These are phyloP conservation scores for Wallacemonas sp. DNA, from an alignment of 208 protist genomes.

Conservation along the genomic window DNA sequence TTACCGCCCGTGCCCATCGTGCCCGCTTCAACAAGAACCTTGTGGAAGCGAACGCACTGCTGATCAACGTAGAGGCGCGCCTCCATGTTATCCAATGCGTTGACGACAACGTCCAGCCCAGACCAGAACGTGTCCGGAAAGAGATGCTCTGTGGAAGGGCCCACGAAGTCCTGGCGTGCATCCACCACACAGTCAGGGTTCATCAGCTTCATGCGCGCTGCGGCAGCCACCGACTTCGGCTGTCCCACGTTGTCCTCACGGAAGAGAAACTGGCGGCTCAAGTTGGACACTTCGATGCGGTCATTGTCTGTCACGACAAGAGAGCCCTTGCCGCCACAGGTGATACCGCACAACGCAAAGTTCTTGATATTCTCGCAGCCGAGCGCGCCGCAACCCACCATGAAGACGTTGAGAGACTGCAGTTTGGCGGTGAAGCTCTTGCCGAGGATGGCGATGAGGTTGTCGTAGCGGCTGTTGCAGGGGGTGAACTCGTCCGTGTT, in stretches of 20 bases:
- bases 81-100: slow-evolving; percentile 99
- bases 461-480: slow-evolving; percentile 63
- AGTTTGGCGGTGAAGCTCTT: slow-evolving; percentile 67
- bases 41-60: slow-evolving; percentile 95
- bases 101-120: slow-evolving; percentile 95
- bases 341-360: slow-evolving; percentile 98
- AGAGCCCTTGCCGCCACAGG: slow-evolving; percentile 71
- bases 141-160: slow-evolving; percentile 94
- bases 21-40: slow-evolving; percentile 98
- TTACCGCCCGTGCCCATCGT: slow-evolving; percentile 99
- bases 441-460: slow-evolving; percentile 82
- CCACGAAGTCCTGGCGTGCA: slow-evolving; percentile 92
- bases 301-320: slow-evolving; percentile 99
- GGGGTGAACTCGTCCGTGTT: slow-evolving; percentile 44
- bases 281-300: slow-evolving; percentile 99
- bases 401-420: slow-evolving; percentile 81
- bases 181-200: slow-evolving; percentile 92
- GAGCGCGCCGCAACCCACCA: slow-evolving; percentile 98
- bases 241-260: slow-evolving; percentile 95
- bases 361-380: slow-evolving; percentile 99
- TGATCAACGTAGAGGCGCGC: slow-evolving; percentile 96
- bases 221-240: slow-evolving; percentile 96
- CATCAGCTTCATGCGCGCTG: slow-evolving; percentile 92
- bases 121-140: slow-evolving; percentile 97
- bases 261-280: slow-evolving; percentile 99